Conservation (phyloP, 1,284 basidiomycete species). For the Phlebopus sp. region DNA sequence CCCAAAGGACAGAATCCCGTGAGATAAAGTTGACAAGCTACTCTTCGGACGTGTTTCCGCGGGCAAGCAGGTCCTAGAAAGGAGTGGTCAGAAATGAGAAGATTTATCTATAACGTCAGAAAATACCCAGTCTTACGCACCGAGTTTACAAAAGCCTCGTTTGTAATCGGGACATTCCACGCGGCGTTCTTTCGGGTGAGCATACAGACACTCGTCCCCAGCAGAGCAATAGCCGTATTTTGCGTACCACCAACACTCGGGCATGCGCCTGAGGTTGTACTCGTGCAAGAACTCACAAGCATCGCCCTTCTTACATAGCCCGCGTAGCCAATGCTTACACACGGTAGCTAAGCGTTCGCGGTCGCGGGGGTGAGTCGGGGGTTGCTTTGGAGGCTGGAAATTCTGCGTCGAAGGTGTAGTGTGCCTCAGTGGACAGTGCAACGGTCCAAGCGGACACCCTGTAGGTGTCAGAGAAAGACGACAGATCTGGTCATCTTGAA, state of each 20-base stretch:
- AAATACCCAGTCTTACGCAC: no score
- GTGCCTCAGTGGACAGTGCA: constrained; percentile 88
- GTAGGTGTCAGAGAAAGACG: constrained; percentile 73
- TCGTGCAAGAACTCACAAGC: constrained; percentile 99
- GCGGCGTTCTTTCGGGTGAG: constrained; percentile 92
- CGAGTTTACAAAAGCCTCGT: constrained; percentile 92
- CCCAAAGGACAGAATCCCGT: constrained; percentile 97
- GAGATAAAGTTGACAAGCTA: constrained; percentile 89
- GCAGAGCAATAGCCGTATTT: constrained; percentile 98
- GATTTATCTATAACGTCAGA: no score
- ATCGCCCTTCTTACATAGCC: constrained; percentile 97
- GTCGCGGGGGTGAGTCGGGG: constrained; percentile 79
- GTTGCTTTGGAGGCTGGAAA: constrained; percentile 81
- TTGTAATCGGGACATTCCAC: constrained; percentile 96
- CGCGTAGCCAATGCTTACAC: constrained; percentile 99
- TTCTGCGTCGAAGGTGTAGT: constrained; percentile 83
- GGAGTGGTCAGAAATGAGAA: not conserved
- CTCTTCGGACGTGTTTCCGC: constrained; percentile 89
- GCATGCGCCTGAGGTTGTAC: constrained; percentile 97
- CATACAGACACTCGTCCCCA: constrained; percentile 97
- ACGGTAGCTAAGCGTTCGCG: constrained; percentile 88
- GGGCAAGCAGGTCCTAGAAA: constrained; percentile 80
- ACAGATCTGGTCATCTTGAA: constrained; percentile 87
- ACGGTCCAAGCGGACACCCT: constrained; percentile 85
- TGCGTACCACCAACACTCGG: constrained; percentile 99